Evolutionary conservation across 1,284 basidiomycete genomes (phyloP).

Genomic region (Naganishia sp.): DNA sequence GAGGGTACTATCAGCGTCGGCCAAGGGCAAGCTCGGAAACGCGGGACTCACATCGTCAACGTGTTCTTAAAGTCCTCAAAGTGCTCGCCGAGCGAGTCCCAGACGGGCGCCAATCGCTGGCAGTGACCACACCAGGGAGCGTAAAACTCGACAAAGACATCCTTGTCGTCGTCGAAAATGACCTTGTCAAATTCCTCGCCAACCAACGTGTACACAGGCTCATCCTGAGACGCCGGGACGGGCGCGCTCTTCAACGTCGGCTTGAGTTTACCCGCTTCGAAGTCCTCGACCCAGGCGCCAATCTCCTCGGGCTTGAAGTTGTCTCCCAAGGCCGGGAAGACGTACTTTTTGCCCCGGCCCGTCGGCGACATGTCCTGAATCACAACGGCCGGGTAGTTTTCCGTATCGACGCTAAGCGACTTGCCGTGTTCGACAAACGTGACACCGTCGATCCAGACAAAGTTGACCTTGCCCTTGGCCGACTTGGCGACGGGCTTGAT

Average conservation of each 20-base stretch:
- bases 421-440: conserved; percentile 96
- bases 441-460: conserved; percentile 96
- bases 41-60: conserved; percentile 70
- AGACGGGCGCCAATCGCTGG: conserved; percentile 80
- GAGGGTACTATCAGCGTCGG: conserved; percentile 65
- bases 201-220: conserved; percentile 80
- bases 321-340: conserved; percentile 60
- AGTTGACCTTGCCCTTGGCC: conserved; percentile 87
- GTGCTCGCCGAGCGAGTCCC: conserved; percentile 87
- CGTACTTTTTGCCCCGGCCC: conserved; percentile 85
- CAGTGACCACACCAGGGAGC: conserved; percentile 70
- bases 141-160: conserved; percentile 96
- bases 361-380: conserved; percentile 82
- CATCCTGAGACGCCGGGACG: conserved; percentile 79
- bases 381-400: conserved; percentile 90
- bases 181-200: conserved; percentile 86
- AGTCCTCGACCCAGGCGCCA: conserved; percentile 66
- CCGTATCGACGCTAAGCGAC: conserved; percentile 78
- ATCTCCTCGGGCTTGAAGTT: conserved; percentile 57
- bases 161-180: conserved; percentile 82
- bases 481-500: conserved; percentile 75
- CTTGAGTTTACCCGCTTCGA: conserved; percentile 69
- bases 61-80: conserved; percentile 76
- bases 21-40: neutral
- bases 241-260: conserved; percentile 90